Base-by-base conservation (phyloP, 108 stramenopile genomes). In the Discostella stelligeroides region DNA sequence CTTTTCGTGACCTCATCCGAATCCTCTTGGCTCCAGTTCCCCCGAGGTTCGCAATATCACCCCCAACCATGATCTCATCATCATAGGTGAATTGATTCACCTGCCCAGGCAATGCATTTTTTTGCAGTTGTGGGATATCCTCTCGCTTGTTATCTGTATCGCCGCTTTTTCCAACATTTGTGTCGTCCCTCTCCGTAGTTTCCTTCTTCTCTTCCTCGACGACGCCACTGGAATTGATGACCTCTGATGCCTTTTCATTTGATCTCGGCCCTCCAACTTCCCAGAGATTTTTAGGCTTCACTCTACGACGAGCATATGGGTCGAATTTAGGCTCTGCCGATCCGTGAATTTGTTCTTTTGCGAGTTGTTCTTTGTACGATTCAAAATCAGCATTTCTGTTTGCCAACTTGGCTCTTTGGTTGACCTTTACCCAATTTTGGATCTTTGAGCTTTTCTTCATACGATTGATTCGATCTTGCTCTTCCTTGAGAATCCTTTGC, bases 221-320 rank as follows among this genome's bases (percentile, higher is more conserved):
- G 4, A 38, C 54, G 1, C 56, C 77, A 56, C 71, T 73, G 8
- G 60, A 48, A n/a, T 77, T 73, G 38, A 77, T 73, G 23, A 75
- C 76, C 38, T 81, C 73, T 21, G 60, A 0, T 14, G 13, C 42
- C 39, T 82, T 76, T 7, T 77, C 69, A 27, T 41, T 65, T 49
- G 68, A 49, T n/a, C 79, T 84, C 48, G 88, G 85, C 7, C 91
- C 90, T 4, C 65, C 70, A 3, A 95, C 94, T 54, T 92, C 86
- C 94, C 94, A 95, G 34, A 95, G 81, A 78, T 89, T 91, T 82
- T 95, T 89, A 42, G 94, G 94, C 77, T 92, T 95, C 25, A 88
- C 87, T 72, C 83, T 88, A 18, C 94, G 89, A 20, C 94, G 87
- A 23, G 91, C 91, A 66, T 86, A 95, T 4, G 89, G 90, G 73